Percentiles rank a stretch among this genome's conserved stretches.
These are phyloP conservation scores for Bacidia gigantensis DNA, from an alignment of 495 filamentous ascomycete species.

Conservation along the genomic window DNA sequence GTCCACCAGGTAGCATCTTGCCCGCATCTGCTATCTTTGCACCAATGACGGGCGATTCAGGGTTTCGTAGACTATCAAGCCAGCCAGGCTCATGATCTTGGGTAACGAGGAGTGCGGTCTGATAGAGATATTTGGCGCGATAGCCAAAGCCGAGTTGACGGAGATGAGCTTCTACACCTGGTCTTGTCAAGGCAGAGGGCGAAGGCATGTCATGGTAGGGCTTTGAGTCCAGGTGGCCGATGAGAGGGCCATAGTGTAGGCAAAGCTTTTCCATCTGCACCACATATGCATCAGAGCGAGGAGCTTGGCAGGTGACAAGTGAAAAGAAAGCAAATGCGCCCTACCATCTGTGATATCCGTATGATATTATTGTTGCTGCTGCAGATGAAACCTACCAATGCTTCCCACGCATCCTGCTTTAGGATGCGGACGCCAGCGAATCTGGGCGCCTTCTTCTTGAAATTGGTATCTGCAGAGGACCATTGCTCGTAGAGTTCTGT, in stretches of 20 bases:
- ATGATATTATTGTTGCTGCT: slow-evolving; percentile 98
- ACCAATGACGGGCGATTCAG: slow-evolving; percentile 51
- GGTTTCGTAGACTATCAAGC: slow-evolving; percentile 64
- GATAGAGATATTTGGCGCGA: slow-evolving; percentile 76
- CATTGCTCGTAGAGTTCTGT: slow-evolving; percentile 70
- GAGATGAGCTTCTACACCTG: slow-evolving; percentile 61
- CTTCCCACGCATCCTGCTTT: slow-evolving; percentile 91
- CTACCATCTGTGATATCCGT: slow-evolving; percentile 84
- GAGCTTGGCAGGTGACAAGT: not conserved
- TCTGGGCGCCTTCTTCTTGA: slow-evolving; percentile 70
- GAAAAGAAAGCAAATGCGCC: not conserved
- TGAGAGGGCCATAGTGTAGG: slow-evolving; percentile 61
- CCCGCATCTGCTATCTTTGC: slow-evolving; percentile 27
- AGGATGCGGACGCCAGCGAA: slow-evolving; percentile 92
- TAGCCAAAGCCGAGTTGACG: slow-evolving; percentile 87
- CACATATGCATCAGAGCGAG: not conserved
- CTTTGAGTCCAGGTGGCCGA: slow-evolving; percentile 55
- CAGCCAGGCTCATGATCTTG: slow-evolving; percentile 53
- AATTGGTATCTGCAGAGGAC: slow-evolving; percentile 76
- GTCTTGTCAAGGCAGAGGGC: slow-evolving; percentile 52
- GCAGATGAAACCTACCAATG: slow-evolving; percentile 88
- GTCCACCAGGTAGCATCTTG: slow-evolving; percentile 42
- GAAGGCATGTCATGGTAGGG: slow-evolving; percentile 79
- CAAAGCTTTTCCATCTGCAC: slow-evolving; percentile 70
- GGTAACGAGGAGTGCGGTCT: slow-evolving; percentile 65